These are phyloP conservation scores for Leptosphaerulina australis DNA, from an alignment of 2,329 filamentous ascomycete genomes.

Conservation along the genomic window DNA sequence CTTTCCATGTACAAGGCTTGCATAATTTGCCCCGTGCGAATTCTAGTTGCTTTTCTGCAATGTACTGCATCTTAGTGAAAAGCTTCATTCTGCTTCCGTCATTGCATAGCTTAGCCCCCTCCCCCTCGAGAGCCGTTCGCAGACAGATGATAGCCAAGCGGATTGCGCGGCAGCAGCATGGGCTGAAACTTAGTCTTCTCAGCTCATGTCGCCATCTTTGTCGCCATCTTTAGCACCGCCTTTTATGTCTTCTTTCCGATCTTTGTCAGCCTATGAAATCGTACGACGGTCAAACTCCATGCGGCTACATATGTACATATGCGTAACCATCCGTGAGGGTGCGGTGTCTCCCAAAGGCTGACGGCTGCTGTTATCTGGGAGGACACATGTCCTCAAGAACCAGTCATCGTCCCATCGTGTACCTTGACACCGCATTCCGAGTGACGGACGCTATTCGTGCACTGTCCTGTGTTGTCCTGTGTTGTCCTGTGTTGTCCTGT, in stretches of 20 bases:
- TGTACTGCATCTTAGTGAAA: background rate
- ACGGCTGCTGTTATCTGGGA: background rate
- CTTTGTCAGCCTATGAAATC: constrained; percentile 3
- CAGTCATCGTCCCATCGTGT: background rate
- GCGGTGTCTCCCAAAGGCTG: constrained; percentile 1
- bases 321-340: constrained; percentile 1
- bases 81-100: background rate
- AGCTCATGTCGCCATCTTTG: constrained; percentile 3
- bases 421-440: background rate
- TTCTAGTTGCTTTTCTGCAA: constrained; percentile 10
- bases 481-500: too few relatives aligned
- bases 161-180: constrained; percentile 12
- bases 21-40: background rate
- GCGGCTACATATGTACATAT: constrained; percentile 8
- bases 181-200: constrained; percentile 15
- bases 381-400: constrained; percentile 13
- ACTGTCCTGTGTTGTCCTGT: background rate
- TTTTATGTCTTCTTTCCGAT: background rate
- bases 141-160: constrained; percentile 12
- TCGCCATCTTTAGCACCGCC: constrained; percentile 10
- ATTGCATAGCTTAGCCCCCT: constrained; percentile 5
- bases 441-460: background rate
- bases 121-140: constrained; percentile 12
- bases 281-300: background rate
- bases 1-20: background rate